Evolutionary conservation across 441 rosid species (phyloP), one percentile per base, ranked within the genome.

Genomic region (Populus hybrid): DNA sequence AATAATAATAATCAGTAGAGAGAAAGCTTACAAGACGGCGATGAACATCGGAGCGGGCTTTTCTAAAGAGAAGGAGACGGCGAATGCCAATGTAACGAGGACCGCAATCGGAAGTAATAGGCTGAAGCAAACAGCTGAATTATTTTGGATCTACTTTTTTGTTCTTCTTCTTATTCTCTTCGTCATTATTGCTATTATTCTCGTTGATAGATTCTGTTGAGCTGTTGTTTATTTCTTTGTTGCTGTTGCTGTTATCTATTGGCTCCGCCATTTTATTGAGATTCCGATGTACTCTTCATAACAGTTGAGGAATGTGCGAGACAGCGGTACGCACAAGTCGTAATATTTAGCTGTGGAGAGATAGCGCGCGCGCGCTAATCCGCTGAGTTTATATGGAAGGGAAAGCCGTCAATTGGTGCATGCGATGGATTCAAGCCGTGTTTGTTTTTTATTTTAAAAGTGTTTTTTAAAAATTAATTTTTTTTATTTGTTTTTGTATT

Each of bases 121-220:
- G 95, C 66, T 95, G 99, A 82, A 95, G 90, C 88, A 90, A 83
- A 81, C 97, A 94, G 76, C 93, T 73, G 80, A 91, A 84, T 76
- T 89, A 79, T 84, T 89, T 97, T 21, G 86, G 92, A 89, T 89
- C 95, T 76, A 78, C 84, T 24, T 77, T 81, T 80, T 73, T 85
- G 69, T 85, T 81, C 50, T 75, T 76, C 36, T 40, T 24, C 54
- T 24, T 70, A 30, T 24, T 78, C n/a, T 69, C 65, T 34, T 21
- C 71, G 1, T 72, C 77, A 3, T 36, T 69, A 18, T 26, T 6
- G 8, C 9, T 8, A 36, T 36, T 8, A 11, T 0, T 11, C 11
- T 10, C 38, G 46, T 21, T 20, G 38, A 59, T 69, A 34, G 70
- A 30, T 20, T 57, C 24, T 21, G 28, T 1, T 70, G 3, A 8